Base-by-base conservation (phyloP, 1,139 yeast genomes). In the Protomyces macrosporus region DNA sequence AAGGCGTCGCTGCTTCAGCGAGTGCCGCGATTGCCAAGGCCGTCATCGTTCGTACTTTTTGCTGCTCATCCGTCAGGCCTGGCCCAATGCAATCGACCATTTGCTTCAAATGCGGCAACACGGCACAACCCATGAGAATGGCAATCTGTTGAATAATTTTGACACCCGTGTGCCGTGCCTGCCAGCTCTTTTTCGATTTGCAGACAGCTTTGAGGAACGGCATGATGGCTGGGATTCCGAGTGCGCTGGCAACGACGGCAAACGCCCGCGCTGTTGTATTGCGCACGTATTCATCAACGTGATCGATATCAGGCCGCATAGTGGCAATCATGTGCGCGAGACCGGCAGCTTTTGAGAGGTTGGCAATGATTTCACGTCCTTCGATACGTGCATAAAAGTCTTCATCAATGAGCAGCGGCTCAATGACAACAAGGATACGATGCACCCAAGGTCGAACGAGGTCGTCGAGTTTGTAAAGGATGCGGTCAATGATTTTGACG, bases 141-240 rank as follows among this genome's bases (percentile, higher is more conserved):
- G 95, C 86, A 50, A 90, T 79, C 70, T 89, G 95, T 71, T 88
- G 95, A 23, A 90, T 80, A 16, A 85, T 83, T 70, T 84, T 87
- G 16, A 86, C 82, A 66, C 97, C 98, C 0, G 97, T 89, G 69
- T 89, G 96, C 57, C 96, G 83, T 0, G 96, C 91, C 69, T 84
- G 84, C 95, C 96, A 87, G 64, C 85, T 84, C 71, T 86, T 88
- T 70, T 84, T 86, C 0, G 96, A 87, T 63, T 81, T 81, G 64
- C 95, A 85, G 1, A 90, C 95, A 0, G 97, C 97, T 66, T 81
- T 83, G 42, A 93, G 74, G 72, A 93, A 90, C 0, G 97, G 97
- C 14, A 93, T 71, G 60, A 90, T 74, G 3, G 82, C 77, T 1
- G 83, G 84, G 6, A 90, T 77, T 0, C 98, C 97, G 37, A 90